These are phyloP conservation scores for Phytophthora niederhauseri DNA, from an alignment of 352 stramenopile genomes.

Conservation along the genomic window DNA sequence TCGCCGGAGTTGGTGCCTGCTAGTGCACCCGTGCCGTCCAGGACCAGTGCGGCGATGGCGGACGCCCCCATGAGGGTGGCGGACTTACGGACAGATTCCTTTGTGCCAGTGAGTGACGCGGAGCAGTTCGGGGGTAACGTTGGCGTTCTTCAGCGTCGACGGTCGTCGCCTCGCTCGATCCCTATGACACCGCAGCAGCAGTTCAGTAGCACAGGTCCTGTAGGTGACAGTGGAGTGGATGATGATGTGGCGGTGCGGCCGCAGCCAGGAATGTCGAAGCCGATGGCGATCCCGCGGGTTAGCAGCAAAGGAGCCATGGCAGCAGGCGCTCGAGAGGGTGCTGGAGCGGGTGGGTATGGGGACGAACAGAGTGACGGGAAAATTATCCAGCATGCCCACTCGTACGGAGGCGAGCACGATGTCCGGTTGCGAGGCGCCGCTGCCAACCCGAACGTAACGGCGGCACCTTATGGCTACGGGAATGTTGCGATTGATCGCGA, in stretches of 20 bases:
- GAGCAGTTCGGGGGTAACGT: constrained; percentile 30
- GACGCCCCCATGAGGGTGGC: constrained; percentile 24
- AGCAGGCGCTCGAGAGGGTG: constrained; percentile 23
- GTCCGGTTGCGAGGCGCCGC: constrained; percentile 47
- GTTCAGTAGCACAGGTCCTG: constrained; percentile 24
- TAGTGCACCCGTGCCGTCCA: constrained; percentile 25
- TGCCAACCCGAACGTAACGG: constrained; percentile 68
- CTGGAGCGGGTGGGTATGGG: constrained; percentile 13
- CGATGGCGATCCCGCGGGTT: constrained; percentile 78
- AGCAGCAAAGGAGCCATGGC: constrained; percentile 44
- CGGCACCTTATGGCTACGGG: constrained; percentile 76
- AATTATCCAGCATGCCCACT: constrained; percentile 65
- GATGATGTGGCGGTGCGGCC: constrained; percentile 23
- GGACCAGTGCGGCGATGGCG: constrained; percentile 15
- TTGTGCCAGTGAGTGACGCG: constrained; percentile 44
- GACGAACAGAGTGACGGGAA: constrained; percentile 36
- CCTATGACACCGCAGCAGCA: constrained; percentile 28
- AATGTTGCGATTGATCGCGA: constrained; percentile 72
- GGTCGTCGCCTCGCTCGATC: constrained; percentile 51
- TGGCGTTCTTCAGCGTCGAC: constrained; percentile 31
- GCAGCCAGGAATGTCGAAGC: constrained; percentile 66
- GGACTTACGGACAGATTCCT: constrained; percentile 38
- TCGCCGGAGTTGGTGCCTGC: constrained; percentile 53
- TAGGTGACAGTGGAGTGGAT: constrained; percentile 14
- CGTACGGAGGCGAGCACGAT: constrained; percentile 62